These are phyloP conservation scores for Salisapilia sapeloensis DNA, from an alignment of 352 stramenopile genomes.

Conservation along the genomic window DNA sequence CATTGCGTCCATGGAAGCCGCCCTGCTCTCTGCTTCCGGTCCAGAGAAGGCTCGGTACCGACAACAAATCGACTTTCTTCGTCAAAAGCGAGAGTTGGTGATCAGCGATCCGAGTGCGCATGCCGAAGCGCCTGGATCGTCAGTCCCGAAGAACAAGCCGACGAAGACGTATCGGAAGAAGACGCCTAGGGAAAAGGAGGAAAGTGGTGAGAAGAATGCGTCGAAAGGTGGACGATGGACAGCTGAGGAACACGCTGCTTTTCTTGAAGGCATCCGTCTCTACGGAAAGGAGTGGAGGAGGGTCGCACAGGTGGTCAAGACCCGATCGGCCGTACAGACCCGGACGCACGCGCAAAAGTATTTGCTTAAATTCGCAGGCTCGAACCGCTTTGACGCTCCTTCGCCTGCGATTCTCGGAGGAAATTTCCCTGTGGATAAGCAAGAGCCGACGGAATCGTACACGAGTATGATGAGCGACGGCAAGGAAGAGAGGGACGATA, in stretches of 20 bases:
- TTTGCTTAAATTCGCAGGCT: constrained; percentile 84
- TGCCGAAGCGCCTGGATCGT: not conserved
- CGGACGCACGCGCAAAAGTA: constrained; percentile 84
- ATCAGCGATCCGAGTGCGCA: constrained; percentile 47
- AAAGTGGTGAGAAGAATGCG: not conserved
- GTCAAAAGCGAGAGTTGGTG: constrained; percentile 71
- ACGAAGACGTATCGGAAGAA: not conserved
- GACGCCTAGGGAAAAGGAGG: not conserved
- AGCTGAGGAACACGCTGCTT: constrained; percentile 70
- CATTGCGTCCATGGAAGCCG: constrained; percentile 77
- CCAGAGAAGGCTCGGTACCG: constrained; percentile 71
- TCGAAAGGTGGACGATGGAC: constrained; percentile 80
- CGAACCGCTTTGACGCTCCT: constrained; percentile 42
- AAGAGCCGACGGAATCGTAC: too few species aligned
- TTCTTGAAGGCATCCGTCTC: constrained; percentile 73
- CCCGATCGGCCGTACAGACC: constrained; percentile 75
- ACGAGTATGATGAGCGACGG: constrained; percentile 10
- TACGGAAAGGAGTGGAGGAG: constrained; percentile 79
- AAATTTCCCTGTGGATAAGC: too few species aligned
- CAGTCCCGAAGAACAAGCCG: not conserved
- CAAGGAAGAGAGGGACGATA: constrained; percentile 8
- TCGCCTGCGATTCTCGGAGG: not conserved
- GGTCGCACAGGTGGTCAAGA: constrained; percentile 67
- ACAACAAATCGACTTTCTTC: constrained; percentile 69
- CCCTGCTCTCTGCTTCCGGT: constrained; percentile 69